Percentiles rank a stretch among this genome's conserved stretches.
Conservation (phyloP, 1,284 basidiomycete species). For the Apiotrichum akiyoshidainum region DNA sequence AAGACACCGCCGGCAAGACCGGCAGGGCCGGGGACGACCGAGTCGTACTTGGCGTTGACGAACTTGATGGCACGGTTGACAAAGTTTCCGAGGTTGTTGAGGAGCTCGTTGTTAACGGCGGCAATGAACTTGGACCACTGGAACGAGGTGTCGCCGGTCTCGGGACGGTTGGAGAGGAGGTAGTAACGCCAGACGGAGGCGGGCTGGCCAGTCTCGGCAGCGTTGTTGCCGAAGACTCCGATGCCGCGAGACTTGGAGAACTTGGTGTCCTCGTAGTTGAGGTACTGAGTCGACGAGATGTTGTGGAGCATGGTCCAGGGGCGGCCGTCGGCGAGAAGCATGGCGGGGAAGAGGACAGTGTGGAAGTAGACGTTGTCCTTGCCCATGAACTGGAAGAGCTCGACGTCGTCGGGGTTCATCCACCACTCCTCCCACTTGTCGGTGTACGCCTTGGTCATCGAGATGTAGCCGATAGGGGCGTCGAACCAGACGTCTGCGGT, state of each 20-base stretch:
- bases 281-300: constrained; percentile 92
- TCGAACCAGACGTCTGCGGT: constrained; percentile 90
- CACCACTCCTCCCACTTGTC: constrained; percentile 96
- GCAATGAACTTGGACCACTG: constrained; percentile 94
- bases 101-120: constrained; percentile 87
- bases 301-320: constrained; percentile 94
- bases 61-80: constrained; percentile 94
- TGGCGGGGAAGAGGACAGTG: constrained; percentile 90
- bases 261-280: constrained; percentile 98
- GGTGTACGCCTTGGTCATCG: constrained; percentile 95
- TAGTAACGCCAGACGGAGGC: constrained; percentile 97
- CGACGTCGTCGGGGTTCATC: constrained; percentile 88
- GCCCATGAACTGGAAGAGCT: constrained; percentile 98
- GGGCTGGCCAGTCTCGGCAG: constrained; percentile 87
- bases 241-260: constrained; percentile 89
- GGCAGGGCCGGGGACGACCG: constrained; percentile 72
- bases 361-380: constrained; percentile 88
- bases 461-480: constrained; percentile 94
- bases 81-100: constrained; percentile 99
- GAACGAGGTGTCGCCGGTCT: constrained; percentile 92
- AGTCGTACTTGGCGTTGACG: constrained; percentile 77
- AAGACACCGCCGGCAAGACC: constrained; percentile 61
- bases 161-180: constrained; percentile 86
- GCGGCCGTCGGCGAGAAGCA: constrained; percentile 83
- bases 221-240: constrained; percentile 87